These are phyloP conservation scores for Conoideocrella luteorostrata DNA, from an alignment of 2,329 filamentous ascomycete genomes.

Conservation along the genomic window DNA sequence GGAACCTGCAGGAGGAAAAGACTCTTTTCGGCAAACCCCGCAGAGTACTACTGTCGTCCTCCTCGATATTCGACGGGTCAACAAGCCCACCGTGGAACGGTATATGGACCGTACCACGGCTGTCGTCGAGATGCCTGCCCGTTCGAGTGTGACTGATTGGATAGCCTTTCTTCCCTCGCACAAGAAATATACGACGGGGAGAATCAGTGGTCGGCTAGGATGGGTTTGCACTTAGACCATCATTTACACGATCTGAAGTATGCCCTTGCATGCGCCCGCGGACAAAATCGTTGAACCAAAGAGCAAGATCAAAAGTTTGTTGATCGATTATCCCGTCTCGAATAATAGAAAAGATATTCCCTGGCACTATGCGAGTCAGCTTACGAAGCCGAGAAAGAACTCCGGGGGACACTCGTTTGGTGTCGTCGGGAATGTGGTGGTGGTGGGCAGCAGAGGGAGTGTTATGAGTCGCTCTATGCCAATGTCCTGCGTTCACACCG, in stretches of 20 bases:
- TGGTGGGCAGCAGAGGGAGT: background rate
- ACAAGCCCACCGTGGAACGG: slow-evolving; percentile 27
- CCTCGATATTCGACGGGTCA: slow-evolving; percentile 13
- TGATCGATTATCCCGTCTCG: background rate
- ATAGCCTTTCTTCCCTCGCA: slow-evolving; percentile 10
- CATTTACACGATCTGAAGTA: background rate
- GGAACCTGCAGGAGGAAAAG: slow-evolving; percentile 16
- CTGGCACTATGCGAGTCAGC: no score
- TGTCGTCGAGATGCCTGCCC: slow-evolving; percentile 19
- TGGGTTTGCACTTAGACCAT: slow-evolving; percentile 4
- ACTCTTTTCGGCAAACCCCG: slow-evolving; percentile 15
- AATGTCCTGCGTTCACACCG: slow-evolving; percentile 3
- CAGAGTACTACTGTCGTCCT: slow-evolving; percentile 12
- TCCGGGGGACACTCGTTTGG: no score
- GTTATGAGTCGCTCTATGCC: slow-evolving; percentile 1
- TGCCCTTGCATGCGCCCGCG: background rate
- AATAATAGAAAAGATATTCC: no score
- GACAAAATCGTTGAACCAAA: background rate
- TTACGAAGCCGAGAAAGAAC: background rate
- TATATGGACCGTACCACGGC: slow-evolving; percentile 34
- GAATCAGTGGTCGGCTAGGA: background rate
- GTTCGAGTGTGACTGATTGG: slow-evolving; percentile 5
- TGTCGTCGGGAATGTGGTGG: no score
- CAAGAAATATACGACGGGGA: slow-evolving; percentile 1
- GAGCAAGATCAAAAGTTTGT: background rate